Base-by-base conservation (phyloP, 768 basidiomycete species). In the Mrakia gelida region DNA sequence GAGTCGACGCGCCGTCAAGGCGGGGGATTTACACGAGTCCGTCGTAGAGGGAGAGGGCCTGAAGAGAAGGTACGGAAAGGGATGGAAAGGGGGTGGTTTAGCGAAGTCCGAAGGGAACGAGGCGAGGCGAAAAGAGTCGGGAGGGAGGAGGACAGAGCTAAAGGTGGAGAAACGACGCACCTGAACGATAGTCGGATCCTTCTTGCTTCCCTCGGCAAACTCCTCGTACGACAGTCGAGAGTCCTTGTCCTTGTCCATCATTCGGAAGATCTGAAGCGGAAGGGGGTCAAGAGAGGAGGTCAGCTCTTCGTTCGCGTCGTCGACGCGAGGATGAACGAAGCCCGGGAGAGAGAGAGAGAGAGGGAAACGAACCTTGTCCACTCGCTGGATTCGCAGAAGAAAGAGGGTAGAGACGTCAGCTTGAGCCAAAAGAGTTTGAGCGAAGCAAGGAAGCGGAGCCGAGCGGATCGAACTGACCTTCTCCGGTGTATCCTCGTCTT, bases 151-250 rank as follows among this genome's bases (percentile, higher is more conserved):
- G 32, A 32, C 4, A 3, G 7, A 15, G 32, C n/a, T n/a, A n/a
- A 59, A 75, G 41, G 8, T 43, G 10, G 34, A 61, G 43, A 45
- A 41, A 15, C 7, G 11, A 54, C 78, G 71, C 80, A 92, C 96
- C 90, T 98, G 94, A 21, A 99, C 95, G 84, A 99, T 98, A 30
- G 96, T 98, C 45, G 97, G 97, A 84, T 99, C 97, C 84, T 97
- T 94, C 86, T 98, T 98, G 85, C 92, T 94, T 45, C 97, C 97
- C 84, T 98, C 95, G 28, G 95, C 94, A 83, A 99, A 99, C 84
- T 99, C 97, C 15, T 95, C 94, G 84, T 91, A 99, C 0, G 95
- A 95, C 75, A 98, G 87, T 82, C 89, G 92, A 10, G 94, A 92
- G 82, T 98, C 93, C 85, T 94, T 94, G 86, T 98, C 91, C 80